Evolutionary conservation across 1,284 basidiomycete species (phyloP).

Genomic region (Puccinia novopanici): DNA sequence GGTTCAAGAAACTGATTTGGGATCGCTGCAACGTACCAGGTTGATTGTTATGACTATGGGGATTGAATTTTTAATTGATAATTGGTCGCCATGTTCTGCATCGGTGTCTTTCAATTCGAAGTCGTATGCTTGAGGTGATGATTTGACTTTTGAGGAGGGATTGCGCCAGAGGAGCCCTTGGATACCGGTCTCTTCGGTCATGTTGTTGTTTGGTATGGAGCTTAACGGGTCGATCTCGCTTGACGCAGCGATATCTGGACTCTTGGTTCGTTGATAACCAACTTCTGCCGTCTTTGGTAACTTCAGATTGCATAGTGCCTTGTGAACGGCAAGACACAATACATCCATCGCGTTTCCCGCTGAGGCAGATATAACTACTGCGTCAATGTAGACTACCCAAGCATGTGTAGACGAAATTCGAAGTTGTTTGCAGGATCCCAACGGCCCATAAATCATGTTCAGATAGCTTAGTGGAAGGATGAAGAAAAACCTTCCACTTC

Average conservation of each 20-base stretch:
- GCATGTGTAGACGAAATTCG: conserved; percentile 38
- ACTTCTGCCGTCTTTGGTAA: conserved; percentile 48
- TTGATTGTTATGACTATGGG: conserved; percentile 43
- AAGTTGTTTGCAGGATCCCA: conserved; percentile 43
- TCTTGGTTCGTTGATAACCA: conserved; percentile 35
- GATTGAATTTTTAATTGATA: conserved; percentile 30
- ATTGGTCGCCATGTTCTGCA: conserved; percentile 44
- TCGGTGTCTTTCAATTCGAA: conserved; percentile 48
- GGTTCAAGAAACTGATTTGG: background rate
- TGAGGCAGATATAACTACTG: conserved; percentile 37
- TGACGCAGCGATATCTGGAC: background rate
- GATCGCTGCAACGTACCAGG: conserved; percentile 11
- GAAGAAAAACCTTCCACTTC: too few relatives aligned
- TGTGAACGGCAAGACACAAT: conserved; percentile 43
- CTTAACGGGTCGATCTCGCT: conserved; percentile 23
- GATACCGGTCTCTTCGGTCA: conserved; percentile 20
- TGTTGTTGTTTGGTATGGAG: background rate
- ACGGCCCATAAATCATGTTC: conserved; percentile 42
- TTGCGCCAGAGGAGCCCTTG: conserved; percentile 25
- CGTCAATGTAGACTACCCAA: conserved; percentile 47
- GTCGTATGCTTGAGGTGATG: conserved; percentile 17
- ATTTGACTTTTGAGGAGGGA: conserved; percentile 18
- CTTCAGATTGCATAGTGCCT: conserved; percentile 39
- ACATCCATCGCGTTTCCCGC: conserved; percentile 49
- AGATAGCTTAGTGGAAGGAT: conserved; percentile 38